Base-by-base conservation (phyloP, 2,329 filamentous ascomycete genomes). In the Pseudocercospora ulei region DNA sequence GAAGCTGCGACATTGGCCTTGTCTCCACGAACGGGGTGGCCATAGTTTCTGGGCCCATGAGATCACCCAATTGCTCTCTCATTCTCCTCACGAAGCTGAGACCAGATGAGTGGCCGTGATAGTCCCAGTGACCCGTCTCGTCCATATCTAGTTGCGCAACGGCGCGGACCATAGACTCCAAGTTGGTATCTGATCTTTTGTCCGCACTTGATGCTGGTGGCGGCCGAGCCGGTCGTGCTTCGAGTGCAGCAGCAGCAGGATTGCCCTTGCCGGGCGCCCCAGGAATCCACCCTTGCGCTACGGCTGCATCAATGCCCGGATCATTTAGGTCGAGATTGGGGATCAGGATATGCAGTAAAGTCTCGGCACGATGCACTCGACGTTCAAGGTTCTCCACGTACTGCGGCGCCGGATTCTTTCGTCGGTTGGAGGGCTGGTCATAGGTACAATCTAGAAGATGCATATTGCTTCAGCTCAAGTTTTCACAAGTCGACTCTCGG, bases 81-180 rank as follows among this genome's bases (percentile, higher is more conserved):
- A 98, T 80, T 38, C 83, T 78, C 48, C 77, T 75, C 52, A 95
- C 72, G 59, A 95, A 98, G 47, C 88, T 84, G 27, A 87, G 73
- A 2, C 88, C 87, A 0, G 90, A 96, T 0, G 88, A 95, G 48
- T 83, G 82, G 31, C 90, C 90, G 56, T 93, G 85, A 55, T 94
- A 98, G 61, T 96, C 87, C 78, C 86, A 93, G 52, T 90, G 78
- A 26, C 88, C 88, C 53, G 79, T 77, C 51, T 96, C 88, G 53
- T 93, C 86, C 20, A 96, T 71, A 55, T 96, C 88, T 11, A 98
- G 71, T 57, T 87, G 82, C 22, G 88, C 90, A 2, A 88, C 85
- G 26, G 83, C 83, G 57, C 88, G 82, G 41, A 96, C 86, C 88
- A 98, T 96, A 17, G 87, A 93, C 56, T 88, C 79, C 16, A 98